Evolutionary conservation across 1,139 yeast genomes (phyloP).

Genomic region (Saccharomycopsis hybrid): DNA sequence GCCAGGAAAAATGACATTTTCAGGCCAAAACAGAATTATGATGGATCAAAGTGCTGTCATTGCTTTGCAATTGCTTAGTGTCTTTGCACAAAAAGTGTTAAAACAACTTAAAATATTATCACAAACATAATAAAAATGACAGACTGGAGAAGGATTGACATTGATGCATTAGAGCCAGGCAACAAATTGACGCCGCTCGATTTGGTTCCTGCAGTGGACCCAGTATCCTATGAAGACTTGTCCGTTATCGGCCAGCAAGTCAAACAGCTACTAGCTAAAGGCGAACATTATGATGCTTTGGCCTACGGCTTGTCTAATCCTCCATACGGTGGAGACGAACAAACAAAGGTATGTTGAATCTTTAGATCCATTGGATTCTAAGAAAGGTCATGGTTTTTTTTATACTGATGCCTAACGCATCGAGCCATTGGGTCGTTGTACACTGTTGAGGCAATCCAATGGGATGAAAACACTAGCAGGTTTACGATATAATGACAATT

Average conservation of each 20-base stretch:
- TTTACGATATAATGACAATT: no score
- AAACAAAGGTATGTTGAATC: conserved; percentile 35
- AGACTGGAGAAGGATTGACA: conserved; percentile 74
- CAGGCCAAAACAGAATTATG: no score
- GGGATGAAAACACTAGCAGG: no score
- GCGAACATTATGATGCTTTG: conserved; percentile 65
- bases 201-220: conserved; percentile 43
- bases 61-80: no score
- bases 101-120: no score
- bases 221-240: conserved; percentile 46
- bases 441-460: no score
- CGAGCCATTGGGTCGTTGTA: no score
- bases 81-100: no score
- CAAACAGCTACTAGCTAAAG: conserved; percentile 61
- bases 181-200: conserved; percentile 59
- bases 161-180: conserved; percentile 78
- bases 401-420: no score
- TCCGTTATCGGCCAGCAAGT: conserved; percentile 50
- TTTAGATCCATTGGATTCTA: no score
- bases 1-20: not conserved
- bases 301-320: conserved; percentile 59
- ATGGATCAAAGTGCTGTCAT: no score
- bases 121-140: conserved; percentile 25
- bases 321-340: conserved; percentile 72
- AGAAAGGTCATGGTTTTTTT: no score